Evolutionary conservation across 2,329 filamentous ascomycete species (phyloP).

Genomic region (Aspergillus flavus): DNA sequence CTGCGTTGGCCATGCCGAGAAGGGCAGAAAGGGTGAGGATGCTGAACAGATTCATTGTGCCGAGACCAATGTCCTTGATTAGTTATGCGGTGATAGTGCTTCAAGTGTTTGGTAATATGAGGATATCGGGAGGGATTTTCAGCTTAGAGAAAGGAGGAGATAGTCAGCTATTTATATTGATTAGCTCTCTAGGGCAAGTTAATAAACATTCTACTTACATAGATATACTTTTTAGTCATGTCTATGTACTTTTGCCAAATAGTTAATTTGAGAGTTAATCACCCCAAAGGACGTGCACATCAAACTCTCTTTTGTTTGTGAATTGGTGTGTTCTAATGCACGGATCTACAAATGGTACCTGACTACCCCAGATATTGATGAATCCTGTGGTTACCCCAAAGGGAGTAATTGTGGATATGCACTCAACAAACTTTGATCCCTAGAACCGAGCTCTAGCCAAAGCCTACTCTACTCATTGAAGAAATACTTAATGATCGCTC

Average conservation of each 20-base stretch:
- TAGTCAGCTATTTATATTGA: neutral
- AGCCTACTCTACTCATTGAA: neutral
- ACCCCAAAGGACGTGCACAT: neutral
- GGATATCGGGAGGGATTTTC: neutral
- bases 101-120: neutral
- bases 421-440: too few relatives aligned
- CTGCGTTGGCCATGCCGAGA: neutral
- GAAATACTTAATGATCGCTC: neutral
- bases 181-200: neutral
- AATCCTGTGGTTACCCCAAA: neutral
- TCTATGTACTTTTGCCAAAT: neutral
- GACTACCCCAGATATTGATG: neutral
- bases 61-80: neutral
- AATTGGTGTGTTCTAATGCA: neutral
- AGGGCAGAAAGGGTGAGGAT: slow-evolving; percentile 7
- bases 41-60: slow-evolving; percentile 13
- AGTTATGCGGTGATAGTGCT: neutral
- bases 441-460: neutral
- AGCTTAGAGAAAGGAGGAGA: neutral
- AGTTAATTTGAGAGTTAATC: neutral
- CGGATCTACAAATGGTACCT: neutral
- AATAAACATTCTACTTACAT: neutral
- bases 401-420: neutral
- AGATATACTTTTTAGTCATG: neutral
- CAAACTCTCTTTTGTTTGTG: neutral